Conservation (phyloP, 495 filamentous ascomycete genomes). For the Penicillium pulvis region DNA sequence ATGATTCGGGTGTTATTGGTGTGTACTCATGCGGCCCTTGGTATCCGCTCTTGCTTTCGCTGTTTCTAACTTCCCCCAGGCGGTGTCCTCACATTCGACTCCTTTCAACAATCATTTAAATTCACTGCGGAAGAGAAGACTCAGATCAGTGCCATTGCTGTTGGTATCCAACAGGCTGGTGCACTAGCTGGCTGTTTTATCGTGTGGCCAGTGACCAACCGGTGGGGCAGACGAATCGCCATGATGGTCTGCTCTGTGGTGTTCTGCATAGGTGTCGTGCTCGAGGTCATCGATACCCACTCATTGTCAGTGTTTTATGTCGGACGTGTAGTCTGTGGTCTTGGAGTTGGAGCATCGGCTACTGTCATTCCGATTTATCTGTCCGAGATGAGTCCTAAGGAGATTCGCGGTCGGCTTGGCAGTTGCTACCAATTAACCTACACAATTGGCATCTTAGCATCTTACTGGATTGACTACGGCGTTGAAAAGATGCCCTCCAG, state of each 20-base stretch:
- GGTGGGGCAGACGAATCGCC: slow-evolving; percentile 44
- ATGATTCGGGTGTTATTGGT: slow-evolving; percentile 52
- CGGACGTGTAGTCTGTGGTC: slow-evolving; percentile 54
- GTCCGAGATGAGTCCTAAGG: slow-evolving; percentile 58
- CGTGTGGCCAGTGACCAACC: slow-evolving; percentile 52
- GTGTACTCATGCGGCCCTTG: neutral
- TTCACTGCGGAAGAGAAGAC: slow-evolving; percentile 39
- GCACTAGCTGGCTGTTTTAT: slow-evolving; percentile 51
- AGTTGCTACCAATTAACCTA: slow-evolving; percentile 56
- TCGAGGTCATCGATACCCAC: slow-evolving; percentile 47
- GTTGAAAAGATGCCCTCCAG: slow-evolving; percentile 60
- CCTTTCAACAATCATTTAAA: slow-evolving; percentile 47
- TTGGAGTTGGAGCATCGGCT: slow-evolving; percentile 59
- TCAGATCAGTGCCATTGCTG: slow-evolving; percentile 45
- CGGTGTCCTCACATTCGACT: slow-evolving; percentile 47
- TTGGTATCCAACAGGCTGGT: slow-evolving; percentile 50
- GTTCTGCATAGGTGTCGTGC: slow-evolving; percentile 49
- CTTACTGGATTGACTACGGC: slow-evolving; percentile 58
- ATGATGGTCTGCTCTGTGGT: slow-evolving; percentile 47
- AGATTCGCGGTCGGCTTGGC: slow-evolving; percentile 55
- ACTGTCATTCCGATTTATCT: slow-evolving; percentile 60
- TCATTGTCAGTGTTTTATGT: slow-evolving; percentile 46
- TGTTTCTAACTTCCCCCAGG: slow-evolving; percentile 29
- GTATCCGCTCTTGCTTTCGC: neutral
- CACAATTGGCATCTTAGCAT: slow-evolving; percentile 52